Percentiles rank a stretch among this genome's conserved stretches.
Evolutionary conservation across 805 yeast genomes (phyloP).

Genomic region (Wickerhamiella sorbophila): DNA sequence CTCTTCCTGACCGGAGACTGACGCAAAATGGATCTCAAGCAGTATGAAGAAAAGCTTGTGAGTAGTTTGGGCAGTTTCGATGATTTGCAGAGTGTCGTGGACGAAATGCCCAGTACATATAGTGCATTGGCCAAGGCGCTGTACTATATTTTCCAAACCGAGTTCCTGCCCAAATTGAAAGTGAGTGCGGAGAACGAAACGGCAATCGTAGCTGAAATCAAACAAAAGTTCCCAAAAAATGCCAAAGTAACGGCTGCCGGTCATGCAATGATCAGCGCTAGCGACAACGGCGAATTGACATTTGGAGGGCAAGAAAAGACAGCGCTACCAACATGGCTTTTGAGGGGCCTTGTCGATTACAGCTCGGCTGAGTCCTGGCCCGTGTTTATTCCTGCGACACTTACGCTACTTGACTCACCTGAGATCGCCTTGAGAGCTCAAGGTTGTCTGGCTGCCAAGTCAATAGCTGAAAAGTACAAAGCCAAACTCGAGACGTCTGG

Average conservation of each 20-base stretch:
- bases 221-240: background rate
- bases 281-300: background rate
- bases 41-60: too few species aligned
- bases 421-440: conserved; percentile 16
- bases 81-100: too few species aligned
- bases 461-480: conserved; percentile 8
- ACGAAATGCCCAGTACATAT: too few species aligned
- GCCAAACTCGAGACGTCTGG: conserved; percentile 15
- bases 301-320: background rate
- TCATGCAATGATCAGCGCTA: background rate
- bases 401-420: conserved; percentile 21
- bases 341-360: conserved; percentile 6
- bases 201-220: background rate
- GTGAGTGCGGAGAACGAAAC: too few species aligned
- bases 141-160: too few species aligned
- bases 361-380: conserved; percentile 18
- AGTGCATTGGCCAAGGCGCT: too few species aligned
- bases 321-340: conserved; percentile 10
- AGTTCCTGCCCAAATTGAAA: too few species aligned
- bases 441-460: conserved; percentile 14
- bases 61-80: too few species aligned
- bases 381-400: conserved; percentile 21
- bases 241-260: background rate
- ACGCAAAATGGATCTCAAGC: too few species aligned
- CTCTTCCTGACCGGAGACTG: too few species aligned